A percentile compares a stretch with the other conserved stretches of the same genome.
Evolutionary conservation across 106 monocot genomes (phyloP).

Genomic region (Phalaenopsis aphrodite): DNA sequence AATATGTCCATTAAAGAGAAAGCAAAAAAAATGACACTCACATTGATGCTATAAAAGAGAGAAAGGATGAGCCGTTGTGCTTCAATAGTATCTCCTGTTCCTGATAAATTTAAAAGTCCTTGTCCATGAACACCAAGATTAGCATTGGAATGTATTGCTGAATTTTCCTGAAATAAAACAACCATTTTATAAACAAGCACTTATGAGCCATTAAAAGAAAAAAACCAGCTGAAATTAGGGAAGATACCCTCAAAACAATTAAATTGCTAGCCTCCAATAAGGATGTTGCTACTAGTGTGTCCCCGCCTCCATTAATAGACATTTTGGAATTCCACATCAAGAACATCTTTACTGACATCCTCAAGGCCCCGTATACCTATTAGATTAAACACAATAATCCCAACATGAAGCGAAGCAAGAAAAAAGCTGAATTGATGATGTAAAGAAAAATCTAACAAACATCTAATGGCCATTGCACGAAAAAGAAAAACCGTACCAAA

Average conservation of each 20-base stretch:
- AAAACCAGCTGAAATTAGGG: neutral
- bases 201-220: neutral
- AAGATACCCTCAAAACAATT: constrained; percentile 76
- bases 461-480: neutral
- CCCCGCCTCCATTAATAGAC: constrained; percentile 80
- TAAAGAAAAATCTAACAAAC: neutral
- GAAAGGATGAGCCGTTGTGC: constrained; percentile 87
- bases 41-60: constrained; percentile 86
- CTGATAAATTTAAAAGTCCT: constrained; percentile 93
- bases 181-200: constrained; percentile 1
- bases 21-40: constrained; percentile 19
- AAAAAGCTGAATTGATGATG: neutral
- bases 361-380: constrained; percentile 87
- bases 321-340: constrained; percentile 98
- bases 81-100: constrained; percentile 79
- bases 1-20: neutral
- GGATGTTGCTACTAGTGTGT: constrained; percentile 74
- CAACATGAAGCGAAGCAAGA: neutral
- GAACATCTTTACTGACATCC: constrained; percentile 97
- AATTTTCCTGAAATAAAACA: constrained; percentile 54
- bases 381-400: constrained; percentile 8
- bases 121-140: constrained; percentile 96
- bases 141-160: constrained; percentile 85
- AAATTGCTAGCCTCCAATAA: constrained; percentile 96
- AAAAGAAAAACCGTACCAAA: neutral